Base-by-base conservation (phyloP, 176 grass and related monocot genomes). In the Bonia amplexicaulis region DNA sequence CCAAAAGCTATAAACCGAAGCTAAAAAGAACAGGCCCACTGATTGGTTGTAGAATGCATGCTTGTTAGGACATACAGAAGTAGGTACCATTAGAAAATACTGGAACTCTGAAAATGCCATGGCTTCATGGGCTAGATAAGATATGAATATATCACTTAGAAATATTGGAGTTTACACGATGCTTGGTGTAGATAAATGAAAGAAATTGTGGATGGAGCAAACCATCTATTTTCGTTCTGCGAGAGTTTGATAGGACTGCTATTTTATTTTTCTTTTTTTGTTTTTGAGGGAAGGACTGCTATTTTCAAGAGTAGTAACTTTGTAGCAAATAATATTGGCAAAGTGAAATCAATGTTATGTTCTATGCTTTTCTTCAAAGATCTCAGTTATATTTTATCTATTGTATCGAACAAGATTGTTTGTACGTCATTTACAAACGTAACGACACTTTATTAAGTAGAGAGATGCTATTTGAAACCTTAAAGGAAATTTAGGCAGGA, bases 181-280 rank as follows among this genome's bases (percentile, higher is more conserved):
- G 26, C 39, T 68, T 75, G 26, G 12, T 87, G 4, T 67, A 80
- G 22, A 76, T 81, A 59, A 74, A 58, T 54, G 69, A 25, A 74
- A 46, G 4, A 73, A 66, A 66, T 55, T 62, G 17, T 80, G 16
- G 31, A 53, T 42, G 22, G 22, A 70, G 49, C 17, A 7, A 33
- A 26, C 33, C 16, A 44, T 70, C 69, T 65, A 7, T 23, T 59
- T 16, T 71, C 17, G 37, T 55, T 54, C 25, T 25, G 16, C 6
- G 31, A 60, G 14, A 22, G 13, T 16, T 22, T 71, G 14, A 71
- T 29, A 82, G n/a, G 37, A 46, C 54, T 29, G 14, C 23, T 62
- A 13, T 62, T 62, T 62, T 26, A 2, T 23, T 54, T 54, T 54
- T 8, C 52, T 20, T 54, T 49, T 49, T 15, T 49, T 14, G 4